phyloP scores from a whole-genome alignment of 768 basidiomycete species.

The Phaeolepiota aurea region DNA sequence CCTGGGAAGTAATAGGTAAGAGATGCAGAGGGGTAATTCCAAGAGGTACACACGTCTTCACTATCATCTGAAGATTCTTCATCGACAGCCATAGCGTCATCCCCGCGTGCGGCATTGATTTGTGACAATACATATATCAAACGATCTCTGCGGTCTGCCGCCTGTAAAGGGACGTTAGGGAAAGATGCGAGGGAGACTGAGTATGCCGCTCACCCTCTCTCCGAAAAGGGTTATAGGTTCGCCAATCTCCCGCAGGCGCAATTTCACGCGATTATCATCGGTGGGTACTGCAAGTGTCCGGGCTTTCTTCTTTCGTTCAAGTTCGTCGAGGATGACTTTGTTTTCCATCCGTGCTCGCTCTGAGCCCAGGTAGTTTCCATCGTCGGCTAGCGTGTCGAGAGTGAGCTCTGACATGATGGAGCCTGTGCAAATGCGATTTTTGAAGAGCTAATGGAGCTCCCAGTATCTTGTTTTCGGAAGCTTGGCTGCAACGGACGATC shows the following conservation, averaged over 20 bases:
- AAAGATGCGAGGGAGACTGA: constrained; percentile 2
- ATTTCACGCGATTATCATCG: constrained; percentile 89
- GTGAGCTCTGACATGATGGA: constrained; percentile 63
- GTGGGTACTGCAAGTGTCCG: constrained; percentile 93
- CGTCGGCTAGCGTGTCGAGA: constrained; percentile 68
- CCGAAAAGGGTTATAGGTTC: constrained; percentile 98
- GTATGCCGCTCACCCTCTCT: constrained; percentile 70
- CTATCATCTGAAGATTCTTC: constrained; percentile 62
- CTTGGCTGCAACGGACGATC: no score
- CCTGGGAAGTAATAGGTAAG: constrained; percentile 28
- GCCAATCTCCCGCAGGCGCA: constrained; percentile 83
- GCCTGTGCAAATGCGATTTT: background rate
- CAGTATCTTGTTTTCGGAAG: no score
- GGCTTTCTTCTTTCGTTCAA: constrained; percentile 97
- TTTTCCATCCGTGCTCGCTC: constrained; percentile 75
- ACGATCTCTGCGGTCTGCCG: constrained; percentile 93
- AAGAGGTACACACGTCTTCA: constrained; percentile 50
- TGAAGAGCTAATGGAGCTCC: background rate
- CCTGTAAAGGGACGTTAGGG: constrained; percentile 37
- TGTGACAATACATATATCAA: constrained; percentile 91
- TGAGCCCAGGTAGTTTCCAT: constrained; percentile 66
- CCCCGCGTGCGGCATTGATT: constrained; percentile 84
- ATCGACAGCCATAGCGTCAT: constrained; percentile 69
- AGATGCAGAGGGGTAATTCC: constrained; percentile 3
- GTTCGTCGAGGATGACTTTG: constrained; percentile 84